A percentile compares a stretch with the other conserved stretches of the same genome.
Conservation (phyloP, 176 grass and related monocot genomes). For the Canna indica region DNA sequence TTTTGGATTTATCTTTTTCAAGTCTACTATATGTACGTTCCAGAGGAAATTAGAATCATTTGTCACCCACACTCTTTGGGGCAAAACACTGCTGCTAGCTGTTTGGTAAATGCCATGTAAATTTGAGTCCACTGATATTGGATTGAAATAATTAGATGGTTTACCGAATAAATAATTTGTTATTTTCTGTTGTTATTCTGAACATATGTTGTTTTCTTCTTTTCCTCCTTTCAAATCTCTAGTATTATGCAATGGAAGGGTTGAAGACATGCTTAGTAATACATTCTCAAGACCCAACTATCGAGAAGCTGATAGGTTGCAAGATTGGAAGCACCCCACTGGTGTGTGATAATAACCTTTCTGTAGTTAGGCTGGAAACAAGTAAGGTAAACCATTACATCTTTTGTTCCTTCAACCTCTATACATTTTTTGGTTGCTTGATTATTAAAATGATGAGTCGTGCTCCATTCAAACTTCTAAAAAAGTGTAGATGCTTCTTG, state of each 20-base stretch:
- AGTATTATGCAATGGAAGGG: conserved; percentile 86
- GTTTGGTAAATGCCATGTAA: not conserved
- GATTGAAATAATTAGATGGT: not conserved
- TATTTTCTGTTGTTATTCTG: not conserved
- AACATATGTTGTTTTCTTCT: not conserved
- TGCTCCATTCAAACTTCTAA: not conserved
- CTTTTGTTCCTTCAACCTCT: conserved; percentile 12
- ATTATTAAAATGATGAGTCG: not conserved
- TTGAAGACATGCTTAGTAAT: conserved; percentile 62
- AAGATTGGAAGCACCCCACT: conserved; percentile 44
- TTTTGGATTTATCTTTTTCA: not conserved
- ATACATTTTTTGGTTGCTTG: not conserved
- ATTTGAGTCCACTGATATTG: not conserved
- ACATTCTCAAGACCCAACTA: conserved; percentile 65
- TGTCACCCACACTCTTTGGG: not conserved
- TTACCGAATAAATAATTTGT: not conserved
- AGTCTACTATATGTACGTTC: not conserved
- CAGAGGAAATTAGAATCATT: not conserved
- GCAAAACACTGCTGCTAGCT: not conserved
- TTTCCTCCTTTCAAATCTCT: not conserved
- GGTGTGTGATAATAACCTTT: conserved; percentile 45
- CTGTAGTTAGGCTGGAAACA: conserved; percentile 61
- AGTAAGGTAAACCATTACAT: conserved; percentile 51
- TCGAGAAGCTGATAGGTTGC: conserved; percentile 58
- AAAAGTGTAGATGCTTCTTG: conserved; percentile 61